Evolutionary conservation across 2,329 filamentous ascomycete genomes (phyloP), one percentile per base, ranked within the genome.

Genomic region (Venturia effusa): DNA sequence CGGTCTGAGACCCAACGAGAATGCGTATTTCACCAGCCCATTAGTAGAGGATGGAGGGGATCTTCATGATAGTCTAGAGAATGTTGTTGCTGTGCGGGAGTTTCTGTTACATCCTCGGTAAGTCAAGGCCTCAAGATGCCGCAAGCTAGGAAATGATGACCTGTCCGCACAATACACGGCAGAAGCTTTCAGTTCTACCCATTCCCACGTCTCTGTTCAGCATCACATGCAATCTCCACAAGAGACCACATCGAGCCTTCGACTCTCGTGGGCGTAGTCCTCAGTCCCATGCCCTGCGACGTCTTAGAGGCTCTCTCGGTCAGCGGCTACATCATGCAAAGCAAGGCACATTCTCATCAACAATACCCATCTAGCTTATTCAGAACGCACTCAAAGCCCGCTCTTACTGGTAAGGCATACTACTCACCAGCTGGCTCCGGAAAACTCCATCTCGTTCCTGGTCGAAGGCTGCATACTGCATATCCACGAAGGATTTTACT

Each of bases 271-370:
- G 19, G 4, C 24, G 32, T 54, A 11, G 19, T 54, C 48, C 17
- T 54, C 48, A 54, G 32, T 34, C 8, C 51, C 51, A 10, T 55
- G 30, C 19, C 27, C 15, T 34, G 51, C 30, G 19, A 4, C 17
- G 5, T 19, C 27, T 15, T 34, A 2, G 51, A 55, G 27, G 27
- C 51, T 55, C 48, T 17, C 45, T 34, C 11, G 1, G 48, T 27
- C 51, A 55, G 51, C 51, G 51, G 51, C 51, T 55, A 55, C 30
- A 55, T 27, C 8, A 48, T 55, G 51, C 51, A 55, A 55, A 55
- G 51, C 30, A 55, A 24, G 48, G 24, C 51, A 55, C 51, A 34
- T 27, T 48, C 22, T 48, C 22, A 24, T 11, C 6, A 10, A 48
- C n/a, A 27, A 13, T 3, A 34, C 34, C 51, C 30, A 55, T 30